A percentile compares a stretch with the other conserved stretches of the same genome.
Conservation (phyloP, 1,139 yeast species). For the Kazachstania sp. region DNA sequence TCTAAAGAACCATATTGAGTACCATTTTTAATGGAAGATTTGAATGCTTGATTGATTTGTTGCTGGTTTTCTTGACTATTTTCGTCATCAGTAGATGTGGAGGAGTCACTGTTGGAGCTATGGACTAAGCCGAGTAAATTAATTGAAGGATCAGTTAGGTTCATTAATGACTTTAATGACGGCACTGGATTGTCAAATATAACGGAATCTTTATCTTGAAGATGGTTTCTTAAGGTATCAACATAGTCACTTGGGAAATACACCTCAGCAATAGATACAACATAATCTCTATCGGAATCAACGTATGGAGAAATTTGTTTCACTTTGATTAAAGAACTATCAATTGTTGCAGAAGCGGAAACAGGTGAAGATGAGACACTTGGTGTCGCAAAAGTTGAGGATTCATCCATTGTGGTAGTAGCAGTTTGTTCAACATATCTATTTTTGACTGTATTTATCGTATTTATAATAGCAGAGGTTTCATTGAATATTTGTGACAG, state of each 20-base stretch:
- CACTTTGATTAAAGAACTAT: constrained; percentile 3
- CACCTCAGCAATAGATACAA: constrained; percentile 70
- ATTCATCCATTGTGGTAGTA: not conserved
- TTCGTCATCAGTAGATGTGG: constrained; percentile 2
- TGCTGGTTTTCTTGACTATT: not conserved
- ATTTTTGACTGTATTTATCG: not conserved
- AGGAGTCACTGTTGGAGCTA: constrained; percentile 9
- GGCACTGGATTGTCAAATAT: constrained; percentile 45
- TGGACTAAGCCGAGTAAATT: constrained; percentile 47
- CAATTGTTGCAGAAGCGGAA: not conserved
- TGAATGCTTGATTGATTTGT: not conserved
- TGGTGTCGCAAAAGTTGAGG: not conserved
- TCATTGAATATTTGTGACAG: not conserved
- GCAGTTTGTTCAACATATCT: not conserved
- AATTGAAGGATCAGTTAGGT: constrained; percentile 53
- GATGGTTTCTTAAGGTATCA: constrained; percentile 36
- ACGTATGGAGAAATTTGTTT: constrained; percentile 56
- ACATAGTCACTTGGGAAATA: constrained; percentile 53
- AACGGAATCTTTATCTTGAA: constrained; percentile 37
- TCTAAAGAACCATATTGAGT: constrained; percentile 2
- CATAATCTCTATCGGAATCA: constrained; percentile 40
- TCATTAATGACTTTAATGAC: constrained; percentile 43
- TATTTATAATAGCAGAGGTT: not conserved
- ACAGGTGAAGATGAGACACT: not conserved
- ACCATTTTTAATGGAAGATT: constrained; percentile 2